Evolutionary conservation across 768 basidiomycete species (phyloP).

Genomic region (Cubamyces sp.): DNA sequence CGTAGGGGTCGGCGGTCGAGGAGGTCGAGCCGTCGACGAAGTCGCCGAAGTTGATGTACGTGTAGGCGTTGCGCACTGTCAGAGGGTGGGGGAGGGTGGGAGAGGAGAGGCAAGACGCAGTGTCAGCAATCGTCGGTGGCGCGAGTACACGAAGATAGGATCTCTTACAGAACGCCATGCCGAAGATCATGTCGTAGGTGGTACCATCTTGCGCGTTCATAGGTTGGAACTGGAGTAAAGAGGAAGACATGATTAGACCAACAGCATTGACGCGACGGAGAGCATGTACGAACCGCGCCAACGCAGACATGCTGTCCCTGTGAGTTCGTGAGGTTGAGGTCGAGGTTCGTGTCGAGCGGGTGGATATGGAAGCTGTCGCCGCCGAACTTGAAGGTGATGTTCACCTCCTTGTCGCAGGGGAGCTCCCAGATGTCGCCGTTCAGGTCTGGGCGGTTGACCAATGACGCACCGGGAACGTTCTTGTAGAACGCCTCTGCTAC

Average conservation of each 20-base stretch:
- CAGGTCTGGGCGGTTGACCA: slow-evolving; percentile 39
- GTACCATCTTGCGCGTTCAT: slow-evolving; percentile 53
- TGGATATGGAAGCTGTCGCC: slow-evolving; percentile 64
- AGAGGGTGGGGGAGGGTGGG: neutral
- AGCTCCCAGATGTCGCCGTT: slow-evolving; percentile 59
- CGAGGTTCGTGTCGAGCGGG: slow-evolving; percentile 58
- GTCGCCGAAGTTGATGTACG: slow-evolving; percentile 67
- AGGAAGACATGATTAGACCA: neutral
- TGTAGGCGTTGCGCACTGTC: slow-evolving; percentile 68
- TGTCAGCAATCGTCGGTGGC: neutral
- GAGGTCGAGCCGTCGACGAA: slow-evolving; percentile 48
- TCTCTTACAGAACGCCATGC: slow-evolving; percentile 70
- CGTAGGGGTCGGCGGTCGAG: slow-evolving; percentile 51
- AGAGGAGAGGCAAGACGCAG: neutral
- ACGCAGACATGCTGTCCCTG: slow-evolving; percentile 39
- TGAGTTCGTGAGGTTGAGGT: slow-evolving; percentile 31
- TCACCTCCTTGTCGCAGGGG: slow-evolving; percentile 66
- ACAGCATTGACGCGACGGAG: neutral
- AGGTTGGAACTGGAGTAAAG: slow-evolving; percentile 63
- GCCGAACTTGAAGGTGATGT: slow-evolving; percentile 65
- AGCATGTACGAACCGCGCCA: slow-evolving; percentile 47
- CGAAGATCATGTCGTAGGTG: slow-evolving; percentile 67
- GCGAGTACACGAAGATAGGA: neutral
- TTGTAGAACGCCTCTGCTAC: slow-evolving; percentile 67
- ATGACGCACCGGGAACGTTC: slow-evolving; percentile 55